phyloP scores from a whole-genome alignment of 31 red algal genomes.

The Porphyra umbilicalis region DNA sequence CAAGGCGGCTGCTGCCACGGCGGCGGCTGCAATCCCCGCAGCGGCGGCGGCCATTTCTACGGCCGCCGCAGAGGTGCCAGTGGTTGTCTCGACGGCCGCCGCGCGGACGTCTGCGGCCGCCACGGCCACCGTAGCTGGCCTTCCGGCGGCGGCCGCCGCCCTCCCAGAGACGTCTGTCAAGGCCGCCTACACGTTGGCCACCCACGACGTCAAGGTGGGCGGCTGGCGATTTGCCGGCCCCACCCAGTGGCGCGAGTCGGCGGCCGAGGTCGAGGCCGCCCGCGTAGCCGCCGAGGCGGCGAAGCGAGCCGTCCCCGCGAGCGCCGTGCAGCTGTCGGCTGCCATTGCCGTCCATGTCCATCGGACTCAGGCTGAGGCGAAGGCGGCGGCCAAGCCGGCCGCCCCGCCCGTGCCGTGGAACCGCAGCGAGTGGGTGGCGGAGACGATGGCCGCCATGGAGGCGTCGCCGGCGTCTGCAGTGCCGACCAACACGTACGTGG shows the following conservation, averaged over 20 bases:
- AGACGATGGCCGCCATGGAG: neutral
- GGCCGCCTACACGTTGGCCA: neutral
- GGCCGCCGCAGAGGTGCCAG: neutral
- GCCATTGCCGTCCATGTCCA: neutral
- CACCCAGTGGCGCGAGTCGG: neutral
- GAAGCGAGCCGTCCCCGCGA: neutral
- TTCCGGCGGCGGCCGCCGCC: neutral
- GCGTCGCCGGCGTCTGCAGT: neutral
- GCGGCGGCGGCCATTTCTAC: neutral
- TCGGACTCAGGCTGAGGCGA: no score
- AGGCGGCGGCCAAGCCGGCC: no score
- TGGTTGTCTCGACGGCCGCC: neutral
- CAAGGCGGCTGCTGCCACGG: neutral
- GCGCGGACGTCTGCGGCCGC: neutral
- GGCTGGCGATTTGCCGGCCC: neutral
- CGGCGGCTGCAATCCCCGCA: neutral
- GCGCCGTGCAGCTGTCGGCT: neutral
- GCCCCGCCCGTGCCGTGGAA: neutral
- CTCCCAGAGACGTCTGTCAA: neutral
- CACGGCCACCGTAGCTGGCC: neutral
- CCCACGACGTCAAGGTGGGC: neutral
- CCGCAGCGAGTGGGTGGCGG: neutral
- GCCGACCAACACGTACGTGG: neutral
- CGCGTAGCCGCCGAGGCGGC: neutral
- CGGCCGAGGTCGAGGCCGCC: neutral